Base-by-base conservation (phyloP, 371 early-diverging fungal genomes). In the Mucor lusitanicus region DNA sequence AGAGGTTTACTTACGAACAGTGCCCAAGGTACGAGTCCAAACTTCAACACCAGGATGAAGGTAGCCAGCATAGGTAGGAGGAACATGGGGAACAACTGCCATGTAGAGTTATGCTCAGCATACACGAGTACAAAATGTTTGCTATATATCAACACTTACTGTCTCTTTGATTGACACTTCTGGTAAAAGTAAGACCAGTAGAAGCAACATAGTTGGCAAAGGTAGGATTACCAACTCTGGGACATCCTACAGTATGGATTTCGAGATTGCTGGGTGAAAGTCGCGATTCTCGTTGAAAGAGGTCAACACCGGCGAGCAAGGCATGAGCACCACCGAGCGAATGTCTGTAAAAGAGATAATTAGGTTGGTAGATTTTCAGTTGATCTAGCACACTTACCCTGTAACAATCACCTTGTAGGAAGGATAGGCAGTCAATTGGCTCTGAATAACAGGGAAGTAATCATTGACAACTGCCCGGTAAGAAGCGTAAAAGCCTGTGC, bases 71-170 rank as follows among this genome's bases (percentile, higher is more conserved):
- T 69, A 61, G n/a, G n/a, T n/a, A 53, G 75, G 69, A 54, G 75
- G 75, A 19, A 71, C 67, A 53, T 75, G 75, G 25, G 72, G 69
- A 40, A 75, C 72, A 58, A 71, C 68, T 67, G n/a, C n/a, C n/a
- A n/a, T n/a, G n/a, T n/a, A n/a, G n/a, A n/a, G n/a, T n/a, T n/a
- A n/a, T n/a, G n/a, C n/a, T n/a, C n/a, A n/a, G n/a, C n/a, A n/a
- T n/a, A n/a, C n/a, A n/a, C n/a, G n/a, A n/a, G n/a, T n/a, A n/a
- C n/a, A n/a, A n/a, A n/a, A n/a, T n/a, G n/a, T n/a, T n/a, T n/a
- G n/a, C n/a, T n/a, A n/a, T n/a, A n/a, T n/a, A n/a, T n/a, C n/a
- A n/a, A n/a, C n/a, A n/a, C 71, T 63, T 46, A 69, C 69, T 73
- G 39, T 74, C 74, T 27, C 67, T 33, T 35, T 67, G 57, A 21